Base-by-base conservation (phyloP, 139 green algal species). In the Pseudopediastrum boryanum region DNA sequence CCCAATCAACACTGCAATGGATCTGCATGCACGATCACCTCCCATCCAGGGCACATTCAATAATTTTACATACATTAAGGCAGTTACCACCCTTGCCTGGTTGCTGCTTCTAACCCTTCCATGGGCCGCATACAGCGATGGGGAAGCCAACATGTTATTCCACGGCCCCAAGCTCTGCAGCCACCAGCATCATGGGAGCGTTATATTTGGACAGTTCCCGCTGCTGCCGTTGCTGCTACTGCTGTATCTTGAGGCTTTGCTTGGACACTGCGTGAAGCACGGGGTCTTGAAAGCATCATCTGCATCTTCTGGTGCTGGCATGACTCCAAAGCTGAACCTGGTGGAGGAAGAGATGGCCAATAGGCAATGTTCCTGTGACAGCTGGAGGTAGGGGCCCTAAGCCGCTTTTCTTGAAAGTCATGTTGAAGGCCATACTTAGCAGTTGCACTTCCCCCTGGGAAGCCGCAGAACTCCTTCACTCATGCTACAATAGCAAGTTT, bases 271-370 rank as follows among this genome's bases (percentile, higher is more conserved):
- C 39, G 16, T 21, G 54, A 96, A 94, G 75, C 92, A 96, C 0
- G 90, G 84, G 3, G 89, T 87, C 0, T 46, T 39, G 42, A 97
- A 91, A 0, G 91, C 91, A 9, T 86, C 77, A 77, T 98, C 94
- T 8, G 84, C 0, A 0, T 71, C 41, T 25, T 86, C 63, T 0
- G 88, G 84, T 16, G 72, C 38, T 27, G 93, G 90, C 25, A 78
- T 87, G 62, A 86, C 83, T 13, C 93, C 93, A 85, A 96, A 97
- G 29, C 64, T 74, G 44, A 96, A 96, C 82, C 91, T 92, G 80
- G 81, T 87, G 35, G 52, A 4, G n/a, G 38, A 77, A 39, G 7
- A 38, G 16, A 16, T 35, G 23, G 2, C 9, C 31, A 66, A 52
- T n/a, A 2, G 1, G 23, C 4, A 31, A 29, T 12, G 33, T 2